Base-by-base conservation (phyloP, 441 rosid genomes). In the Viola pubescens region DNA sequence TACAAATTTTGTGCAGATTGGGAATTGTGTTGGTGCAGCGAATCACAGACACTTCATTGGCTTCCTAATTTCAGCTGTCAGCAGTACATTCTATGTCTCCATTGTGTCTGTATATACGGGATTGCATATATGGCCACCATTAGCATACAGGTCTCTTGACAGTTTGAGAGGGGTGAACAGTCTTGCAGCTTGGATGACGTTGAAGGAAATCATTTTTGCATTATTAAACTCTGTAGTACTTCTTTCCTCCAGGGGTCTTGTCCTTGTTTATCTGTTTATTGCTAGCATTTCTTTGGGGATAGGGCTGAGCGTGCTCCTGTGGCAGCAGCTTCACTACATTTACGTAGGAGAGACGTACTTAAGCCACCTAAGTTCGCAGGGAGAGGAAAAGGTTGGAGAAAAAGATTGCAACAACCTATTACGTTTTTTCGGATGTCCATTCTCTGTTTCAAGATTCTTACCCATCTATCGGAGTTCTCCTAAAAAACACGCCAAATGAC, bases 1-100 rank as follows among this genome's bases (percentile, higher is more conserved):
- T 26, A 26, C 34, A 26, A 50, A 53, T 52, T 7, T 11, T 39
- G 34, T 82, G 77, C 89, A 92, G 98, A 92, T 92, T 60, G 98
- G 97, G 59, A 89, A 92, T 64, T 92, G 97, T 57, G 94, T 92
- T 39, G 98, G 97, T 12, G 97, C 92, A 38, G 84, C 82, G 55
- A 92, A 92, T 75, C 98, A 89, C 59, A 75, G 77, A 14, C 70
- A 76, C 60, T 92, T 92, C 73, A 64, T 89, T 40, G 69, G 75
- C 58, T 92, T 87, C 76, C 98, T 89, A 67, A 74, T 87, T 37
- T 84, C 87, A 10, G 82, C 90, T 8, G 71, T 92, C 61, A 54
- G 73, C 70, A 85, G 98, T 74, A 80, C 82, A 39, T 26, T 70
- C 50, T 92, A 89, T 34, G 87, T 82, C 61, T 52, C 85, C 9